Base-by-base conservation (phyloP, 2,329 filamentous ascomycete genomes). In the Amauroascus verrucosus region DNA sequence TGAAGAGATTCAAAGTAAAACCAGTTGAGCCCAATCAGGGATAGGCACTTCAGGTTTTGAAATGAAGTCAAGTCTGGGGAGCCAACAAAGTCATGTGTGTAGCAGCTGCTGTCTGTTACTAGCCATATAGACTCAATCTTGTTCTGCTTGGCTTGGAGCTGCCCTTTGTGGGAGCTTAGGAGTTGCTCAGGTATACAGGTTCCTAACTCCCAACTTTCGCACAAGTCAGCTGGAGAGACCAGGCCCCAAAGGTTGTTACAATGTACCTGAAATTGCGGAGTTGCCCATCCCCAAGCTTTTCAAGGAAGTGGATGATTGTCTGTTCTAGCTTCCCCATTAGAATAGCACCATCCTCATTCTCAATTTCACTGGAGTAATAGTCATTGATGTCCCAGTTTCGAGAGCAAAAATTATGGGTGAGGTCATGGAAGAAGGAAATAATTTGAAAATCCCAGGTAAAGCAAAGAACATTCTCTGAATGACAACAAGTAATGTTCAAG, bases 81-180 rank as follows among this genome's bases (percentile, higher is more conserved):
- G 1, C 22, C 43, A 46, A 46, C 14, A 50, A 37, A 50, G n/a
- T 22, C 47, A 37, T 50, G 30, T 20, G 14, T n/a, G 20, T 40
- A 11, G 47, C 47, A 50, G 14, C 30, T 50, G 18, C 16, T 32
- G 26, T 50, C 47, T 9, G 30, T 50, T 22, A 50, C 18, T 26
- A 50, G 28, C 16, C 47, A 5, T 37, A 50, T 20, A 50, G 47
- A 50, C 18, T 50, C 33, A 5, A 50, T n/a, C n/a, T 50, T 38
- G 18, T 50, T 50, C 47, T 50, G 47, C 33, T 50, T 50, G 16
- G 33, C 16, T 18, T 16, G 47, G 18, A 50, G 47, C 9, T 50
- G 20, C 8, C 47, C 47, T 7, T 32, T 32, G 9, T n/a, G n/a
- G 18, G 22, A 46, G 18, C 47, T 26, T 9, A 50, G 28, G 24